These are phyloP conservation scores for Trichopus zeylanicus DNA, from an alignment of 116 monocot species.

Conservation along the genomic window DNA sequence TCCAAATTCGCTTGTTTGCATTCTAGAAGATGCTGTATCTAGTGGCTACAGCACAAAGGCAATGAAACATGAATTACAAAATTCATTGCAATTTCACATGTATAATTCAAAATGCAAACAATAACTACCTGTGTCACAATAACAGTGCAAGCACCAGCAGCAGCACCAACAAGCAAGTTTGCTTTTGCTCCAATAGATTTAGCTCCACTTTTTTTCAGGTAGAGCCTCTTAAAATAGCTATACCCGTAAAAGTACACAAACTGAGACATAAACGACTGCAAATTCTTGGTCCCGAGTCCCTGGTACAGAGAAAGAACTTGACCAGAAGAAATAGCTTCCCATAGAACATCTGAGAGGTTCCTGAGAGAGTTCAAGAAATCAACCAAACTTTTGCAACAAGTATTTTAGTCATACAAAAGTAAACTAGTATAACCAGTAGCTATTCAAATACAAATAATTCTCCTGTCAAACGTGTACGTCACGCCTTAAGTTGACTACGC, in stretches of 20 bases:
- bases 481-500: not conserved
- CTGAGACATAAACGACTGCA: conserved; percentile 89
- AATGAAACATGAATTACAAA: no score
- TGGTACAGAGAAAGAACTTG: conserved; percentile 88
- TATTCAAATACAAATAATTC: no score
- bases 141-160: conserved; percentile 89
- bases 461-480: no score
- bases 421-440: not conserved
- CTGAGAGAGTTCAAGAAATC: conserved; percentile 20
- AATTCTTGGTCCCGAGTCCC: conserved; percentile 84
- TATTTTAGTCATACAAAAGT: no score
- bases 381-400: conserved; percentile 1
- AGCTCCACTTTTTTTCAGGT: conserved; percentile 54
- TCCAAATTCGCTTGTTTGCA: conserved; percentile 98
- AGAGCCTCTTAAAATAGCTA: conserved; percentile 93
- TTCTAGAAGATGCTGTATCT: conserved; percentile 93
- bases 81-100: not conserved
- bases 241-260: conserved; percentile 98
- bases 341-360: conserved; percentile 83
- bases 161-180: conserved; percentile 87
- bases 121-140: conserved; percentile 68
- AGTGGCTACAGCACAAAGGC: conserved; percentile 90
- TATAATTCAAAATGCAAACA: not conserved
- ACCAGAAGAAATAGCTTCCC: conserved; percentile 72
- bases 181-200: conserved; percentile 84